Evolutionary conservation across 2,329 filamentous ascomycete genomes (phyloP).

Genomic region (Aspergillus sp.): DNA sequence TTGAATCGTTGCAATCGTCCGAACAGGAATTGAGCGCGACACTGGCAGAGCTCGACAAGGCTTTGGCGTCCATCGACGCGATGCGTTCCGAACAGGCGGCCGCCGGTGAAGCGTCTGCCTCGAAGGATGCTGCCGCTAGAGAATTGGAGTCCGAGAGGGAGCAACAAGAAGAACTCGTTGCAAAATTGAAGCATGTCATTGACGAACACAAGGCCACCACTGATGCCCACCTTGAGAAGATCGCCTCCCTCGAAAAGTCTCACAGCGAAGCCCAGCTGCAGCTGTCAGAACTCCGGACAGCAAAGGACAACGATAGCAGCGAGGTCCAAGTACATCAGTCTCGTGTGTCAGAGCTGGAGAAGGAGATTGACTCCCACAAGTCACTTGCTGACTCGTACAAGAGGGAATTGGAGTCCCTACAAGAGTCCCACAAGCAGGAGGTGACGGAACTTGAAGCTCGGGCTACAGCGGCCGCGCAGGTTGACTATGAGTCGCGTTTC

Average conservation of each 20-base stretch:
- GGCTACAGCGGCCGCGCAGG: conserved; percentile 37
- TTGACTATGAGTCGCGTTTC: conserved; percentile 39
- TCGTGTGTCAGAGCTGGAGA: conserved; percentile 57
- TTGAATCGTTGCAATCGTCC: conserved; percentile 70
- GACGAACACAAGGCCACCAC: conserved; percentile 78
- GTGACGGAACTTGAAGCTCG: conserved; percentile 43
- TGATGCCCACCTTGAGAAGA: conserved; percentile 65
- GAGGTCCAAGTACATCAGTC: conserved; percentile 47
- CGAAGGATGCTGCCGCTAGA: conserved; percentile 45
- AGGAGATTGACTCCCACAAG: conserved; percentile 59
- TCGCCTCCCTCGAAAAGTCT: conserved; percentile 72
- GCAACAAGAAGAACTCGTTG: conserved; percentile 62
- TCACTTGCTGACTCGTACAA: conserved; percentile 57
- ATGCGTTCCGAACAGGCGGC: conserved; percentile 46
- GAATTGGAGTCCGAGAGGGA: conserved; percentile 53
- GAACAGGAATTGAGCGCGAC: conserved; percentile 72
- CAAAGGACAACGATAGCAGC: conserved; percentile 57
- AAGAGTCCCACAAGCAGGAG: conserved; percentile 53
- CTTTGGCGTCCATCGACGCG: conserved; percentile 56
- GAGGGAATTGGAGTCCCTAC: conserved; percentile 54
- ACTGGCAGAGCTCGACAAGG: conserved; percentile 72
- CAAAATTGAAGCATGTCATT: conserved; percentile 70
- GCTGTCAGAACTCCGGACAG: conserved; percentile 65
- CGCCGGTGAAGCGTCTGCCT: conserved; percentile 31
- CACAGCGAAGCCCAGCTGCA: conserved; percentile 67